Conservation (phyloP, 1,284 basidiomycete species). For the Coniferiporia sulphurascens region DNA sequence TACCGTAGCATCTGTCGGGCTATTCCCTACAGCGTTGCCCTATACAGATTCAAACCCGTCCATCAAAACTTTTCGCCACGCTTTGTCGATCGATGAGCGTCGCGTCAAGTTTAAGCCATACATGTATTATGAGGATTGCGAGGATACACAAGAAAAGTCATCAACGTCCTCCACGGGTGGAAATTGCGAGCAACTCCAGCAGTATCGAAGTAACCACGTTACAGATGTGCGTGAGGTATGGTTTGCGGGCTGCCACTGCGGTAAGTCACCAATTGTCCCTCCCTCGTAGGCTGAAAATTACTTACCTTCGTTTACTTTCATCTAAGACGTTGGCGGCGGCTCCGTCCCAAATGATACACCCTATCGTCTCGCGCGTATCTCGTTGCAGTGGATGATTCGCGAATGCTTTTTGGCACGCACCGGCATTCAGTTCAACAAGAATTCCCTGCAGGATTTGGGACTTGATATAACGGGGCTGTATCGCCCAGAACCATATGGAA, state of each 20-base stretch:
- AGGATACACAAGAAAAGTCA: neutral
- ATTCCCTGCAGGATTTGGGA: conserved; percentile 5
- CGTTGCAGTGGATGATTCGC: conserved; percentile 27
- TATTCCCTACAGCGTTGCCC: conserved; percentile 32
- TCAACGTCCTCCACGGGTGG: conserved; percentile 6
- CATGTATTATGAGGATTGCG: conserved; percentile 10
- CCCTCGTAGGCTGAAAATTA: neutral
- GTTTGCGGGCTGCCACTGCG: conserved; percentile 16
- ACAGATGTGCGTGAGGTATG: conserved; percentile 12
- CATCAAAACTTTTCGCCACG: conserved; percentile 35
- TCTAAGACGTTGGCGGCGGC: conserved; percentile 25
- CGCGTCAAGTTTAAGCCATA: conserved; percentile 21
- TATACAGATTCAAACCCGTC: conserved; percentile 31
- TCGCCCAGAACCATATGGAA: neutral
- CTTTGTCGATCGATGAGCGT: conserved; percentile 38
- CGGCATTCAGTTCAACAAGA: conserved; percentile 22
- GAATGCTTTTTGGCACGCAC: conserved; percentile 24
- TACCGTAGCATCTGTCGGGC: conserved; percentile 34
- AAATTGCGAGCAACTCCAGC: too few relatives aligned
- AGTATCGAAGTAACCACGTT: neutral
- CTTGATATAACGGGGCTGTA: neutral
- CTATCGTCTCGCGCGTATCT: conserved; percentile 22
- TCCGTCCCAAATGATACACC: conserved; percentile 21
- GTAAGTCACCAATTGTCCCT: conserved; percentile 1
- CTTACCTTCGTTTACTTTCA: neutral